phyloP scores from a whole-genome alignment of 495 filamentous ascomycete species.

The Parachaetomium inaequale region DNA sequence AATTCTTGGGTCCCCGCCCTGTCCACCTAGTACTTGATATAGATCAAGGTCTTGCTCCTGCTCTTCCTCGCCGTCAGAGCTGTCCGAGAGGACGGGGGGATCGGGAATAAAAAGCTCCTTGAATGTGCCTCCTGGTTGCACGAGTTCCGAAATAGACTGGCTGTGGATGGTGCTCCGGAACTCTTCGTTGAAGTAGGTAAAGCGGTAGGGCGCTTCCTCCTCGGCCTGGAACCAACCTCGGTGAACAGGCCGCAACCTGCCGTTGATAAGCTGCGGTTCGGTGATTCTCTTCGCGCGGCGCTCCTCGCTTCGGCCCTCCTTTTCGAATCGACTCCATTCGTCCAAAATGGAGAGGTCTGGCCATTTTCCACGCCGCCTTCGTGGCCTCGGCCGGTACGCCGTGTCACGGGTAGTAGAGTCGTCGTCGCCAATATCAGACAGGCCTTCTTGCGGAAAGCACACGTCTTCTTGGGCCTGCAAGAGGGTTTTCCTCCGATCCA shows the following conservation, averaged over 20 bases:
- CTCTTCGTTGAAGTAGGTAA: conserved; percentile 98
- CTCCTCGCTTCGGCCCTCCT: conserved; percentile 82
- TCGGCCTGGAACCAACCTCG: conserved; percentile 83
- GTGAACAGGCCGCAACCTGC: conserved; percentile 73
- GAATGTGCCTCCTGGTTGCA: conserved; percentile 80
- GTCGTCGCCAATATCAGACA: conserved; percentile 77
- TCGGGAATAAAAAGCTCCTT: conserved; percentile 71
- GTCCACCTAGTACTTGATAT: conserved; percentile 25
- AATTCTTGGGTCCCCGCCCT: conserved; percentile 29
- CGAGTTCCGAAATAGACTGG: conserved; percentile 86
- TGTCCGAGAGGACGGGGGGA: conserved; percentile 49
- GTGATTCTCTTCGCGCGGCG: conserved; percentile 88
- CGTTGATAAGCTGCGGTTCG: conserved; percentile 87
- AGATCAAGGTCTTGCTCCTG: conserved; percentile 32
- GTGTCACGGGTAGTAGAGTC: conserved; percentile 47
- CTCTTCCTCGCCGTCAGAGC: conserved; percentile 59
- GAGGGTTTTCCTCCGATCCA: conserved; percentile 48
- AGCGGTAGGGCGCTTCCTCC: conserved; percentile 88
- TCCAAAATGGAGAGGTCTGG: conserved; percentile 69
- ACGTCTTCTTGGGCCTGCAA: conserved; percentile 76
- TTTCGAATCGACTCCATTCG: conserved; percentile 88
- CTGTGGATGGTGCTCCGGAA: conserved; percentile 92
- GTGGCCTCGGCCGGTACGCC: conserved; percentile 39
- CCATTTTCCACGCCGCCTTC: conserved; percentile 55
- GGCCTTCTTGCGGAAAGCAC: conserved; percentile 78